Base-by-base conservation (phyloP, 306 rosid species). In the Lithocarpus polystachyus region DNA sequence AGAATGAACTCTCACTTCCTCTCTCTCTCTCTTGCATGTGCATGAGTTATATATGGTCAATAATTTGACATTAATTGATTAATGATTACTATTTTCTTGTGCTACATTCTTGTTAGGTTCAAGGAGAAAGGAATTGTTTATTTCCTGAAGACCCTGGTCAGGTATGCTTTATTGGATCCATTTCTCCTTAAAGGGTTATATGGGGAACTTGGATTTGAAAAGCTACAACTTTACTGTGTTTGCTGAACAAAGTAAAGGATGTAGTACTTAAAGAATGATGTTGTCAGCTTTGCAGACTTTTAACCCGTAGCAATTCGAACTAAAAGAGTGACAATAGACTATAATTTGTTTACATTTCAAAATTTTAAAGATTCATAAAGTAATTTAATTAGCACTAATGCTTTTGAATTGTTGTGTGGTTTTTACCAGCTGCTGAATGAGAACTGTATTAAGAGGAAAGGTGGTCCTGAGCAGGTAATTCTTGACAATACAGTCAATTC, bases 71-170 rank as follows among this genome's bases (percentile, higher is more conserved):
- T 78, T 82, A 71, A 92, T 84, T 84, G 72, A 78, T 82, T 76
- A 72, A 86, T 86, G 88, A 83, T 87, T 82, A 81, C 72, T 26
- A 56, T 76, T 68, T 70, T 81, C 78, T 64, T 68, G 6, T 68
- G 52, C 53, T 19, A 35, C 40, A 65, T 37, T 69, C 61, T 67
- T 82, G 56, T 68, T 90, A 96, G 98, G 96, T 86, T 89, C 97
- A 86, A 60, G 98, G 96, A 56, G 98, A 96, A 85, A 91, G 87
- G 82, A 90, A 87, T 89, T 89, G 96, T 86, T 71, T 91, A 88
- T 90, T 93, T 77, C 98, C 99, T 72, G 97, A 93, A 85, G 92
- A 96, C 84, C 96, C 98, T 23, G 99, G 97, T 79, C 98, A 96
- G 97, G 99, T 96, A 90, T 73, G 84, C 86, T 87, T 80, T 80